These are phyloP conservation scores for Ananas comosus DNA, from an alignment of 176 grass and related monocot genomes.

Conservation along the genomic window DNA sequence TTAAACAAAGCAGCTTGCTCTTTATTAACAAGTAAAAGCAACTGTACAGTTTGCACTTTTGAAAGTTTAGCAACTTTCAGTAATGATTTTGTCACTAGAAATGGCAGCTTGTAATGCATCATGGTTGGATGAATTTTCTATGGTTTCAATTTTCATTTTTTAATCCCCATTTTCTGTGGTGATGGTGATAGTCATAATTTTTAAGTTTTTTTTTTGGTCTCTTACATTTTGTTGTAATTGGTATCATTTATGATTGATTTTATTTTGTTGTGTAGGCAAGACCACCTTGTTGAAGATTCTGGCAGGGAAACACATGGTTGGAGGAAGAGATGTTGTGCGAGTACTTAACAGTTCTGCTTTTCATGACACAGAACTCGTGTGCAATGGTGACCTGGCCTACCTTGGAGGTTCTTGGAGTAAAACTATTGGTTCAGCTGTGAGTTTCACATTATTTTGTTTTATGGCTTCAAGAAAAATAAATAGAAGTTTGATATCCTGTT, in stretches of 20 bases:
- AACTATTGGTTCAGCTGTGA: constrained; percentile 83
- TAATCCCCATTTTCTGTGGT: too few relatives aligned
- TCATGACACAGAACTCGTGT: constrained; percentile 89
- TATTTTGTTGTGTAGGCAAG: constrained; percentile 59
- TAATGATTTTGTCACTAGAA: too few relatives aligned
- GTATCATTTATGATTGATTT: too few relatives aligned
- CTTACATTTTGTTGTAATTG: not conserved
- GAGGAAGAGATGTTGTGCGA: constrained; percentile 81
- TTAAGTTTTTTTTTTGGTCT: not conserved
- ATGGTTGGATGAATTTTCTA: too few relatives aligned
- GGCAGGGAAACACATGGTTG: constrained; percentile 96
- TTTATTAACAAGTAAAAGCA: too few relatives aligned
- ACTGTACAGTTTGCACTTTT: too few relatives aligned
- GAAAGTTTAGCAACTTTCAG: too few relatives aligned
- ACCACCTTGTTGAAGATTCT: constrained; percentile 95
- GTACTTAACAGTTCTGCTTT: constrained; percentile 89
- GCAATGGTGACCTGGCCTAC: constrained; percentile 73
- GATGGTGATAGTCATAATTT: too few relatives aligned
- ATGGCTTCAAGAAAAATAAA: not conserved
- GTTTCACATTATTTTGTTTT: constrained; percentile 3
- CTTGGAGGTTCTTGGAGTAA: constrained; percentile 88
- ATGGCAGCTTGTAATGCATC: too few relatives aligned
- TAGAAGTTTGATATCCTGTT: not conserved
- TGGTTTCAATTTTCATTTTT: too few relatives aligned
- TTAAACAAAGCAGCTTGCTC: too few relatives aligned